A percentile compares a stretch with the other conserved stretches of the same genome.
These are phyloP conservation scores for Ulota crispa DNA, from an alignment of 225 moss, liverwort and hornwort genomes.

Conservation along the genomic window DNA sequence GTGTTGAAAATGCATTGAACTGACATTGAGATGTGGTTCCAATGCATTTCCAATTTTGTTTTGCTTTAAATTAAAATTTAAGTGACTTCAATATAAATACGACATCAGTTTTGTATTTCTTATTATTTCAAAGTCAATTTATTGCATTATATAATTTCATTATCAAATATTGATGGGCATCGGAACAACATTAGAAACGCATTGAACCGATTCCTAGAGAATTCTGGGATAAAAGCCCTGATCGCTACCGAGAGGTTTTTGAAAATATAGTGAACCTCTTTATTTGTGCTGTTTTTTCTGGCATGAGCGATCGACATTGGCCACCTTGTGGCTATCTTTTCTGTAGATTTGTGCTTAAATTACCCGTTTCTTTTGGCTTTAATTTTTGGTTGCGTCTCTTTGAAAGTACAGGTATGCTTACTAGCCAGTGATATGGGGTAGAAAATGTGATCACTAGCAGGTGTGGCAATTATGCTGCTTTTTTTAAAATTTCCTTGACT, in stretches of 20 bases:
- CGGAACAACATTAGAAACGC: no score
- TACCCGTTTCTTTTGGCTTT: conserved; percentile 2
- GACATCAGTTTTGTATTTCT: no score
- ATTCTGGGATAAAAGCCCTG: neutral
- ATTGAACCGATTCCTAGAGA: no score
- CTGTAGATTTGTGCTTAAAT: neutral
- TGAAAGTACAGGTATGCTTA: conserved; percentile 12
- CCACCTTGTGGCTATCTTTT: conserved; percentile 8
- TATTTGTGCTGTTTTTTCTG: neutral
- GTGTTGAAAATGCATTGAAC: no score
- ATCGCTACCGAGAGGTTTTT: neutral
- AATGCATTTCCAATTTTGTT: no score
- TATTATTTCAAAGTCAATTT: no score
- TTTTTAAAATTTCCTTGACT: conserved; percentile 50
- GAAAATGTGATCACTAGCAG: conserved; percentile 10
- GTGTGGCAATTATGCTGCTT: conserved; percentile 1
- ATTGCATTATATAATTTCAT: no score
- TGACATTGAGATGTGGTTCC: no score
- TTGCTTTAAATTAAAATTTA: no score
- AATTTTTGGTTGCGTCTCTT: conserved; percentile 17
- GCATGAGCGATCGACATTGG: conserved; percentile 4
- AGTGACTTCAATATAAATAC: no score
- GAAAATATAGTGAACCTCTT: neutral
- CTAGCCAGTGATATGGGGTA: conserved; percentile 1
- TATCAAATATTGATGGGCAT: no score